These are phyloP conservation scores for Magnolia officinalis DNA, from an alignment of 164 flowering plant genomes.

Conservation along the genomic window DNA sequence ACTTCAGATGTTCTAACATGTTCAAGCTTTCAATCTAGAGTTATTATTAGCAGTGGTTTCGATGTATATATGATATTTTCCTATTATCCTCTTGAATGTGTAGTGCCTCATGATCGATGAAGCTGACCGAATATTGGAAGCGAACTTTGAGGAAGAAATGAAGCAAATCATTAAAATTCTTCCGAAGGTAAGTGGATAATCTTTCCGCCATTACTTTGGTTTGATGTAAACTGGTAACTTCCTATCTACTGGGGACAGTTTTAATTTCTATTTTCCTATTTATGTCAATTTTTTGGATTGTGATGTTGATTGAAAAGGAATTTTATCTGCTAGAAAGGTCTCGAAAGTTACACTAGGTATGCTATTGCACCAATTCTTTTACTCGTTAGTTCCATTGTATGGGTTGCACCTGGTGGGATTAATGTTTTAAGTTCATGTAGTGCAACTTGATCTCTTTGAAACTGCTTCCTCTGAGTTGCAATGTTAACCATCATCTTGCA, in stretches of 20 bases:
- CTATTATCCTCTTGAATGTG: slow-evolving; percentile 23
- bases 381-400: too few species aligned
- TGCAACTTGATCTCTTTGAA: not conserved
- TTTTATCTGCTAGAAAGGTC: not conserved
- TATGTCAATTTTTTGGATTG: not conserved
- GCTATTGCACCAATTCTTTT: not conserved
- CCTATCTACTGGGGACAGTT: not conserved
- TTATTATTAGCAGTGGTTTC: not conserved
- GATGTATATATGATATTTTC: not conserved
- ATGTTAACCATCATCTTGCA: not conserved
- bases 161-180: slow-evolving; percentile 74
- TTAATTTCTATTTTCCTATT: not conserved
- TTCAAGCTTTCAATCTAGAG: too few species aligned
- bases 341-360: not conserved
- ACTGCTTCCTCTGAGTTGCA: not conserved
- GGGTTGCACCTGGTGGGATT: too few species aligned
- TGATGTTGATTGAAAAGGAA: not conserved
- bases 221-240: too few species aligned
- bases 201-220: not conserved
- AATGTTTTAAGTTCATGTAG: not conserved
- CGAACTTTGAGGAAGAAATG: slow-evolving; percentile 96
- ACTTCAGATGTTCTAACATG: not conserved
- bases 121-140: slow-evolving; percentile 92
- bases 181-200: slow-evolving; percentile 57
- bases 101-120: slow-evolving; percentile 96